Conservation (phyloP, 176 grass and related monocot species). For the Triticum monococcum region DNA sequence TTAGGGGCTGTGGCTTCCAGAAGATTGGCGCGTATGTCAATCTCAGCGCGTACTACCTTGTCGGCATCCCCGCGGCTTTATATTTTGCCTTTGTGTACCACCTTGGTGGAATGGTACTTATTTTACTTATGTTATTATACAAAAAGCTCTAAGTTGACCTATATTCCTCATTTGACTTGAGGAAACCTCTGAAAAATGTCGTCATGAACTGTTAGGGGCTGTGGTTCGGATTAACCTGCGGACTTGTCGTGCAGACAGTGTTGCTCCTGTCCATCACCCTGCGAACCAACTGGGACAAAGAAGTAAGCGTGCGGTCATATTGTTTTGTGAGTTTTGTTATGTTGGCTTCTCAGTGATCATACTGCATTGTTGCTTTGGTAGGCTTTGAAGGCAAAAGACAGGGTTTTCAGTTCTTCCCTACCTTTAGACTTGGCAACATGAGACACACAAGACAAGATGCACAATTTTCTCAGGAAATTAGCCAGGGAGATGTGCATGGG, state of each 20-base stretch:
- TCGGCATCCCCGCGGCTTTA: conserved; percentile 29
- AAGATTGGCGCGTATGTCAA: conserved; percentile 55
- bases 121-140: neutral
- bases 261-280: conserved; percentile 36
- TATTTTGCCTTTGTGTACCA: conserved; percentile 41
- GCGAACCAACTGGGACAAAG: conserved; percentile 44
- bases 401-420: conserved; percentile 64
- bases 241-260: conserved; percentile 34
- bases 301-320: conserved; percentile 12
- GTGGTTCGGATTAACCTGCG: conserved; percentile 35
- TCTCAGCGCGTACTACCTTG: conserved; percentile 45
- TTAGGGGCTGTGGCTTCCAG: conserved; percentile 51
- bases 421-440: conserved; percentile 47
- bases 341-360: neutral
- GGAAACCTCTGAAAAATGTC: neutral
- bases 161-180: neutral
- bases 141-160: neutral
- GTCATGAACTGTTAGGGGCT: conserved; percentile 26
- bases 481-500: neutral
- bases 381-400: conserved; percentile 52
- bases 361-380: neutral
- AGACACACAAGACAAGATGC: neutral
- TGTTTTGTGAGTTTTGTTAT: neutral
- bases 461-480: neutral
- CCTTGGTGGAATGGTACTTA: conserved; percentile 47